phyloP scores from a whole-genome alignment of 1,139 yeast genomes.

The Hyphopichia wangnamkhiaoensis region DNA sequence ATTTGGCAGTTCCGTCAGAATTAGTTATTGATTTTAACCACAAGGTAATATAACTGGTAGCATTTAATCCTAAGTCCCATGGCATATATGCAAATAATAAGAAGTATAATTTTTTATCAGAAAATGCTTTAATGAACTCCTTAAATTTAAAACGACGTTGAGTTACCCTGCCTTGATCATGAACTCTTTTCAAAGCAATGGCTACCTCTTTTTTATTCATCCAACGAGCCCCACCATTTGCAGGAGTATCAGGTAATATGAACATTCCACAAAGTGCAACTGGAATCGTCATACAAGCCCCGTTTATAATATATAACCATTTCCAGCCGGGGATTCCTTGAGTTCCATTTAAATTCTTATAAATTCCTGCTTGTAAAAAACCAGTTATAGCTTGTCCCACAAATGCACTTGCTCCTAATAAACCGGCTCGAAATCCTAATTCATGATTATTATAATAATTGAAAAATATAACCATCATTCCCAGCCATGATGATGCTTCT shows the following conservation, averaged over 20 bases:
- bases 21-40: slow-evolving; percentile 44
- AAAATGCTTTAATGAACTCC: slow-evolving; percentile 25
- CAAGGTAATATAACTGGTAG: slow-evolving; percentile 33
- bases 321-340: slow-evolving; percentile 12
- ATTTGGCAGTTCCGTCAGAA: slow-evolving; percentile 18
- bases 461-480: slow-evolving; percentile 16
- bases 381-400: slow-evolving; percentile 19
- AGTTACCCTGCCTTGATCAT: slow-evolving; percentile 15
- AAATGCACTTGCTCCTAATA: slow-evolving; percentile 20
- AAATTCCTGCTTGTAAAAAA: slow-evolving; percentile 11
- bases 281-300: slow-evolving; percentile 25
- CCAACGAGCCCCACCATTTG: slow-evolving; percentile 20
- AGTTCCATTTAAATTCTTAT: slow-evolving; percentile 9
- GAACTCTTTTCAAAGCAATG: slow-evolving; percentile 18
- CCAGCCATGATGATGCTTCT: slow-evolving; percentile 16
- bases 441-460: slow-evolving; percentile 18
- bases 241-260: slow-evolving; percentile 24
- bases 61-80: slow-evolving; percentile 38
- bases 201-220: slow-evolving; percentile 21
- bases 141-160: slow-evolving; percentile 12
- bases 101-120: slow-evolving; percentile 39
- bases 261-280: slow-evolving; percentile 29
- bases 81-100: slow-evolving; percentile 6
- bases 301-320: slow-evolving; percentile 19
- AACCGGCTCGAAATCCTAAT: slow-evolving; percentile 19